Evolutionary conservation across 2,329 filamentous ascomycete species (phyloP).

Genomic region (Venturia oleaginea): DNA sequence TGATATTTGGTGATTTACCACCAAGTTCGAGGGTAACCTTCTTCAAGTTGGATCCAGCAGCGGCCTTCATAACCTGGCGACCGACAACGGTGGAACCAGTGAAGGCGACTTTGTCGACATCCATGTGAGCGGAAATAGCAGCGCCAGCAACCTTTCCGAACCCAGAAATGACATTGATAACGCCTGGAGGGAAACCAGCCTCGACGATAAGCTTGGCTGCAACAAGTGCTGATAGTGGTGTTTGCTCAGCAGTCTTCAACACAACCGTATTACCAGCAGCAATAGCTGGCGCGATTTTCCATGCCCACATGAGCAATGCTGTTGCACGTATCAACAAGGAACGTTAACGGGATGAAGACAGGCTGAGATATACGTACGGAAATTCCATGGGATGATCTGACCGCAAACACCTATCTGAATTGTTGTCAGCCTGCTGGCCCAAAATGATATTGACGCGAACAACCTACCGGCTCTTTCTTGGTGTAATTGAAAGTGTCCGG

Average conservation of each 20-base stretch:
- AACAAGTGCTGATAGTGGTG: slow-evolving; percentile 59
- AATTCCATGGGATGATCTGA: slow-evolving; percentile 88
- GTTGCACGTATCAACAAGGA: not conserved
- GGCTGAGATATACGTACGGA: slow-evolving; percentile 33
- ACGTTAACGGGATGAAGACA: no score
- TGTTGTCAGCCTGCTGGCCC: not conserved
- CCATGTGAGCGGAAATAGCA: slow-evolving; percentile 66
- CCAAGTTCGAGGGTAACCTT: slow-evolving; percentile 74
- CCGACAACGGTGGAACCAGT: slow-evolving; percentile 68
- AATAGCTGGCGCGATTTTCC: slow-evolving; percentile 72
- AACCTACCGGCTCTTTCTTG: slow-evolving; percentile 58
- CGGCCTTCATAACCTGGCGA: slow-evolving; percentile 71
- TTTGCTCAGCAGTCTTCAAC: slow-evolving; percentile 70
- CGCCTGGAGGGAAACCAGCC: slow-evolving; percentile 70
- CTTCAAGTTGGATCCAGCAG: slow-evolving; percentile 68
- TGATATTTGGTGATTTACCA: slow-evolving; percentile 73
- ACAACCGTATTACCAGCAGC: slow-evolving; percentile 64
- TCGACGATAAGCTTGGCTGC: slow-evolving; percentile 59
- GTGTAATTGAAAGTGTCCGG: slow-evolving; percentile 79
- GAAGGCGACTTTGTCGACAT: slow-evolving; percentile 75
- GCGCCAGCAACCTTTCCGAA: slow-evolving; percentile 72
- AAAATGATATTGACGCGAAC: not conserved
- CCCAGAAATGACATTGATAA: slow-evolving; percentile 68
- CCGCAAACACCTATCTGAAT: slow-evolving; percentile 63
- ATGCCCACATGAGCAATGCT: slow-evolving; percentile 65